These are phyloP conservation scores for Agrostemma githago DNA, from an alignment of 148 eudicot species.

Conservation along the genomic window DNA sequence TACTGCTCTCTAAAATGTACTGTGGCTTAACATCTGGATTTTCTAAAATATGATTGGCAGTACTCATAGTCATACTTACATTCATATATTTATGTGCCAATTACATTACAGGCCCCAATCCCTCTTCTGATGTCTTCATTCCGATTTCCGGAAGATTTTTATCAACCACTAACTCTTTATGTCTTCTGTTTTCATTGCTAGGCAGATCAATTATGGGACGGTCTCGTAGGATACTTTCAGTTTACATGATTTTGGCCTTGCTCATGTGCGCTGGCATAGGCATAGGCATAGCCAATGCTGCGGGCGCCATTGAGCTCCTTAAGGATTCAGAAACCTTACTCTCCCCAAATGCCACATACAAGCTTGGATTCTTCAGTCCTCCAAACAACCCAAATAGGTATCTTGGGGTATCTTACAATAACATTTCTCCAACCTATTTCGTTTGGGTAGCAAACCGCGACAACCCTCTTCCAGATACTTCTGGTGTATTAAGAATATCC, in stretches of 20 bases:
- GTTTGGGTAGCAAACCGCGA: conserved; percentile 40
- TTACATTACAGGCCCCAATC: neutral
- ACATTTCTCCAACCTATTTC: neutral
- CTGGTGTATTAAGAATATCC: conserved; percentile 25
- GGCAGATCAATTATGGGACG: neutral
- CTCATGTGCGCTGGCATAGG: neutral
- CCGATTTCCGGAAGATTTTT: too few species aligned
- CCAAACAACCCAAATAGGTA: conserved; percentile 26
- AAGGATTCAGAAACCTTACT: conserved; percentile 22
- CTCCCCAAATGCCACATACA: conserved; percentile 17
- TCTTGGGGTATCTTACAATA: conserved; percentile 31
- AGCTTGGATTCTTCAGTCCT: conserved; percentile 35
- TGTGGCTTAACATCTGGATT: too few species aligned
- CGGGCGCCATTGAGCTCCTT: conserved; percentile 1
- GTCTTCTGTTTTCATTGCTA: neutral
- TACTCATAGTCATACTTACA: too few species aligned
- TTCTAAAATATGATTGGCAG: too few species aligned
- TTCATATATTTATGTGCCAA: too few species aligned
- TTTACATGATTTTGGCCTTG: neutral
- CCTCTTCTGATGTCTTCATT: too few species aligned
- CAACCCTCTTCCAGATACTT: conserved; percentile 28
- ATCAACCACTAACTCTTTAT: neutral
- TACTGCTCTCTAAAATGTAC: too few species aligned
- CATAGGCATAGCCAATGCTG: neutral
- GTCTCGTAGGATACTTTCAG: neutral